phyloP scores from a whole-genome alignment of 2,329 filamentous ascomycete species.

The Xylaria sp. region DNA sequence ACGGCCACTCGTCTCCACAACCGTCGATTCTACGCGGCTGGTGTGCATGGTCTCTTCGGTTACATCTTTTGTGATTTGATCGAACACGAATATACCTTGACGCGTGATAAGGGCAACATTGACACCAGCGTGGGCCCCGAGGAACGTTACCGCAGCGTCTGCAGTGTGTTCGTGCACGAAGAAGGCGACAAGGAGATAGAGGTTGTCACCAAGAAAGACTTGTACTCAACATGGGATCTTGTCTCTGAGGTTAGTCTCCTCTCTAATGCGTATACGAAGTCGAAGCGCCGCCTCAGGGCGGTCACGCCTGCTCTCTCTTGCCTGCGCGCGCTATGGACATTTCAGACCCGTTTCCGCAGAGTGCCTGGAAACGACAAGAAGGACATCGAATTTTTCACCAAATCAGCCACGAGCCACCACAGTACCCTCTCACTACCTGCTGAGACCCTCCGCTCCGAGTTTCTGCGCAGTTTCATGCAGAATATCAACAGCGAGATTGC shows the following conservation, averaged over 20 bases:
- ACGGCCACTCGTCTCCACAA: constrained; percentile 73
- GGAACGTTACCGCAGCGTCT: constrained; percentile 69
- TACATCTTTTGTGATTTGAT: constrained; percentile 94
- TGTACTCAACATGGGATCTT: constrained; percentile 83
- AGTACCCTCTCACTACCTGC: constrained; percentile 64
- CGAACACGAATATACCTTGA: constrained; percentile 81
- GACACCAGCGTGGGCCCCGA: constrained; percentile 58
- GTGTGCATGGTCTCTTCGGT: constrained; percentile 83
- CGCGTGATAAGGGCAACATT: constrained; percentile 76
- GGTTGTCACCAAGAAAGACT: constrained; percentile 83
- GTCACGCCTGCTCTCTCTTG: constrained; percentile 84
- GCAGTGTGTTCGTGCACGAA: constrained; percentile 65
- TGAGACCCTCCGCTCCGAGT: constrained; percentile 62
- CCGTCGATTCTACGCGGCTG: constrained; percentile 82
- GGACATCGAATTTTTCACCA: constrained; percentile 72
- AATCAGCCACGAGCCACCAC: constrained; percentile 71
- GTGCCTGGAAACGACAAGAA: constrained; percentile 51
- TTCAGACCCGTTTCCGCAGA: constrained; percentile 55
- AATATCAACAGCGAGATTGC: constrained; percentile 80
- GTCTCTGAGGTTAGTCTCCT: constrained; percentile 72
- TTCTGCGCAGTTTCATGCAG: constrained; percentile 78
- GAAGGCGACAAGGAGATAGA: constrained; percentile 70
- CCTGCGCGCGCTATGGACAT: constrained; percentile 86
- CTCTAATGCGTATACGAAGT: constrained; percentile 61
- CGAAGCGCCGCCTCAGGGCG: constrained; percentile 61